These are phyloP conservation scores for Medicago arabica DNA, from an alignment of 306 rosid species.

Conservation along the genomic window DNA sequence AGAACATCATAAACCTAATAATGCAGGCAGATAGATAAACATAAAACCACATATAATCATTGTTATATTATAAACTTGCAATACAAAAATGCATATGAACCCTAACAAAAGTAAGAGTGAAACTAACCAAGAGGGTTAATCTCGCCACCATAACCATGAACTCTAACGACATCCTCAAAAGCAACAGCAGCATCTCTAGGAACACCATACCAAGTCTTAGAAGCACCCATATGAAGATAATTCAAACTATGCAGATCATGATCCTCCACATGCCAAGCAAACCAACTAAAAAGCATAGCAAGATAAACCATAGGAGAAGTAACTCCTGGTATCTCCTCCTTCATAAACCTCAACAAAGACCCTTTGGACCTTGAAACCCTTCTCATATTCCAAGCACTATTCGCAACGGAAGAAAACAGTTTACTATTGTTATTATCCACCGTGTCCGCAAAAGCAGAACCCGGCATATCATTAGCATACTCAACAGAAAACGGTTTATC, in stretches of 20 bases:
- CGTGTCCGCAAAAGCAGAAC: conserved; percentile 74
- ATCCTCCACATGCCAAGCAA: conserved; percentile 99
- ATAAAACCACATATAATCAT: neutral
- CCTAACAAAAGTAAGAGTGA: neutral
- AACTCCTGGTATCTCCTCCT: conserved; percentile 99
- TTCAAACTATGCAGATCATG: conserved; percentile 97
- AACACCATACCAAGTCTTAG: conserved; percentile 97
- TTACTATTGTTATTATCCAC: conserved; percentile 12
- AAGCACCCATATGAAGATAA: conserved; percentile 90
- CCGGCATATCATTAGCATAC: conserved; percentile 98
- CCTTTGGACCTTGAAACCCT: conserved; percentile 84
- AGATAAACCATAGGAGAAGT: conserved; percentile 96
- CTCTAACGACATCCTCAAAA: conserved; percentile 92
- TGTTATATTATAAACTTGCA: too few relatives aligned
- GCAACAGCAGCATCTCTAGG: conserved; percentile 95
- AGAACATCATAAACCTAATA: conserved; percentile 22
- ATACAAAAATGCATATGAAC: too few relatives aligned
- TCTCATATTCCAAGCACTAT: conserved; percentile 97
- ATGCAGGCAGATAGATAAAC: conserved; percentile 7
- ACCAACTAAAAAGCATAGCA: conserved; percentile 99
- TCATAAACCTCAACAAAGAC: conserved; percentile 92
- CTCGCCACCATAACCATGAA: conserved; percentile 94
- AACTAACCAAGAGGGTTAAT: conserved; percentile 95
- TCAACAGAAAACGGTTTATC: conserved; percentile 93
- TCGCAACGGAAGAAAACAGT: conserved; percentile 48